Conservation (phyloP, 2,329 filamentous ascomycete genomes). For the Trichoderma pleuroti region DNA sequence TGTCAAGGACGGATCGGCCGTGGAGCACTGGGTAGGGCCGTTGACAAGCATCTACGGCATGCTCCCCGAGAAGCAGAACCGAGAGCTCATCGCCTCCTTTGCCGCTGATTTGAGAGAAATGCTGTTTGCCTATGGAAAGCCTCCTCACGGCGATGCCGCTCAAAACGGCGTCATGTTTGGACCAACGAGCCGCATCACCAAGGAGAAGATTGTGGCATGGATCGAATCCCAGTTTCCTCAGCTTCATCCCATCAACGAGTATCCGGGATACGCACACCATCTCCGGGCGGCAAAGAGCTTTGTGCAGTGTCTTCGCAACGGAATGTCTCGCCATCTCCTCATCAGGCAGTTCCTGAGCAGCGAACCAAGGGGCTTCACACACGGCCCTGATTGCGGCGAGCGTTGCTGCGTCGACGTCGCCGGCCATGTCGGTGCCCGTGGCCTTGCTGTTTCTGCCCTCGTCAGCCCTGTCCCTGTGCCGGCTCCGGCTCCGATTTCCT, state of each 20-base stretch:
- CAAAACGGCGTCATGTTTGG: background rate
- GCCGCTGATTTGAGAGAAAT: background rate
- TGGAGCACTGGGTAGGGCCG: constrained; percentile 30
- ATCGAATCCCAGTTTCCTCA: background rate
- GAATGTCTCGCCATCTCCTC: background rate
- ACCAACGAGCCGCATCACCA: background rate
- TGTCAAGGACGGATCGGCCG: constrained; percentile 23
- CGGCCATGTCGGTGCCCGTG: background rate
- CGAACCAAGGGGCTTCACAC: background rate
- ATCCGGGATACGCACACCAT: background rate
- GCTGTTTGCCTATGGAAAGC: background rate
- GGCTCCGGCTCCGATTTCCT: background rate
- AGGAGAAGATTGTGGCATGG: background rate
- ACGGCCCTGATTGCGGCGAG: background rate
- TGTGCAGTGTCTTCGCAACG: background rate
- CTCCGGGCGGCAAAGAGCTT: background rate
- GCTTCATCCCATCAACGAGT: background rate
- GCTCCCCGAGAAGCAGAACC: background rate
- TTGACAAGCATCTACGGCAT: constrained; percentile 19
- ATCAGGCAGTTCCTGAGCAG: background rate
- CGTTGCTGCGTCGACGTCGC: background rate
- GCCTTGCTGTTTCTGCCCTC: background rate
- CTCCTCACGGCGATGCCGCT: background rate
- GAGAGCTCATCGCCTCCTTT: background rate
- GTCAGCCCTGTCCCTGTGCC: background rate